Percentiles rank a stretch among this genome's conserved stretches.
Conservation (phyloP, 805 yeast genomes). For the Saccharomycopsis sp. region DNA sequence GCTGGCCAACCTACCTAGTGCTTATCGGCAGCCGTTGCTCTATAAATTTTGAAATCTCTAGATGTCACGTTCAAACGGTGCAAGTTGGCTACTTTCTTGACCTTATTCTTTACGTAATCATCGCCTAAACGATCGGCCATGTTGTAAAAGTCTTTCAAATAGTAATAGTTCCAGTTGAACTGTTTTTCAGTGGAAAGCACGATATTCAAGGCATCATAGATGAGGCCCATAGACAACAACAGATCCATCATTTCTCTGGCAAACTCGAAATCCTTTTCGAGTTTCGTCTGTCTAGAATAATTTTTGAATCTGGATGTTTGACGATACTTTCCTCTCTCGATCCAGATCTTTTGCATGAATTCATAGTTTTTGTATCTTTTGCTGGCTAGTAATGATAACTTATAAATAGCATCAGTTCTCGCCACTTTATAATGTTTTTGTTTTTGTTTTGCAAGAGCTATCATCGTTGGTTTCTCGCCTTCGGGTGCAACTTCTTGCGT, state of each 20-base stretch:
- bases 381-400: slow-evolving; percentile 61
- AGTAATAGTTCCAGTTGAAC: slow-evolving; percentile 56
- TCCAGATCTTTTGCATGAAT: slow-evolving; percentile 66
- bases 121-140: slow-evolving; percentile 20
- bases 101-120: slow-evolving; percentile 4
- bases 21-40: neutral
- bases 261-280: slow-evolving; percentile 53
- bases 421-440: slow-evolving; percentile 28
- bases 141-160: slow-evolving; percentile 14
- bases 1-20: neutral
- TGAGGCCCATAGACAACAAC: slow-evolving; percentile 46
- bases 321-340: slow-evolving; percentile 70
- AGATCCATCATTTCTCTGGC: slow-evolving; percentile 64
- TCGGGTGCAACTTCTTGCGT: slow-evolving; percentile 21
- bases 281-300: slow-evolving; percentile 33
- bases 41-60: neutral
- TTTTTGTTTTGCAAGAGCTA: neutral
- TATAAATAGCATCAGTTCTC: slow-evolving; percentile 46
- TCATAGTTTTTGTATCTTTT: slow-evolving; percentile 43
- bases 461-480: slow-evolving; percentile 5
- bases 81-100: slow-evolving; percentile 6
- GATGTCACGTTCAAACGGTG: neutral
- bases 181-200: slow-evolving; percentile 59
- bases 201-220: slow-evolving; percentile 65
- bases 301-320: slow-evolving; percentile 43